phyloP scores from a whole-genome alignment of 805 yeast genomes.

The Kuraishia floccosa region DNA sequence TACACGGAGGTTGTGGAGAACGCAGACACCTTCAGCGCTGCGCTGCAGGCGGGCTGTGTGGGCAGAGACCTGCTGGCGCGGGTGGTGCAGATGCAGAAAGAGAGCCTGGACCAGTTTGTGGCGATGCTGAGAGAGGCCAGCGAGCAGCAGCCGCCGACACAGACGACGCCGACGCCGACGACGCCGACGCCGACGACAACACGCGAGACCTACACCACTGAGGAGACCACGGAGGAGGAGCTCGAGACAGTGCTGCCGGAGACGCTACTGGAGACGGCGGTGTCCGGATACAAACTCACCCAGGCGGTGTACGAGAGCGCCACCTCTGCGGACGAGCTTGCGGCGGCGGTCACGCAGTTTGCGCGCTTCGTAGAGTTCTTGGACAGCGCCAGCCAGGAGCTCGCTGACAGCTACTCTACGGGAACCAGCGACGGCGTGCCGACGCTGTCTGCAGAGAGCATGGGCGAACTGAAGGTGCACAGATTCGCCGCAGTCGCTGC shows the following conservation, averaged over 20 bases:
- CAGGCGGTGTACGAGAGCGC: constrained; percentile 15
- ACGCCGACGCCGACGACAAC: too few species aligned
- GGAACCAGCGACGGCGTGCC: constrained; percentile 11
- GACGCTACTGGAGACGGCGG: constrained; percentile 14
- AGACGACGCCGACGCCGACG: constrained; percentile 2
- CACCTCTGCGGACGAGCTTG: constrained; percentile 3
- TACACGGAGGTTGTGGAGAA: constrained; percentile 35
- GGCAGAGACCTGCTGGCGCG: constrained; percentile 8
- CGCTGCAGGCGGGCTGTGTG: neutral
- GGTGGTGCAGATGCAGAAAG: constrained; percentile 6
- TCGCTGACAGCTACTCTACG: constrained; percentile 9
- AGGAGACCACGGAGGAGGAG: constrained; percentile 2
- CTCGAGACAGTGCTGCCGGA: constrained; percentile 15
- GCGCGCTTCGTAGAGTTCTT: constrained; percentile 6
- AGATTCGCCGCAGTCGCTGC: constrained; percentile 19
- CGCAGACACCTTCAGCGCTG: constrained; percentile 5
- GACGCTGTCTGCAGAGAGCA: constrained; percentile 13
- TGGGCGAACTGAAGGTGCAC: constrained; percentile 19
- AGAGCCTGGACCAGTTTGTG: constrained; percentile 15
- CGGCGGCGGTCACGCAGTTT: constrained; percentile 1
- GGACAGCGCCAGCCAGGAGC: constrained; percentile 6
- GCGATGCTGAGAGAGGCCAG: constrained; percentile 14
- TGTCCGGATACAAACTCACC: constrained; percentile 14
- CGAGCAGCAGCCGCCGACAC: constrained; percentile 9
- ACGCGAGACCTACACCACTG: too few species aligned